phyloP scores from a whole-genome alignment of 2,329 filamentous ascomycete species.

The Harringtonia lauricola region DNA sequence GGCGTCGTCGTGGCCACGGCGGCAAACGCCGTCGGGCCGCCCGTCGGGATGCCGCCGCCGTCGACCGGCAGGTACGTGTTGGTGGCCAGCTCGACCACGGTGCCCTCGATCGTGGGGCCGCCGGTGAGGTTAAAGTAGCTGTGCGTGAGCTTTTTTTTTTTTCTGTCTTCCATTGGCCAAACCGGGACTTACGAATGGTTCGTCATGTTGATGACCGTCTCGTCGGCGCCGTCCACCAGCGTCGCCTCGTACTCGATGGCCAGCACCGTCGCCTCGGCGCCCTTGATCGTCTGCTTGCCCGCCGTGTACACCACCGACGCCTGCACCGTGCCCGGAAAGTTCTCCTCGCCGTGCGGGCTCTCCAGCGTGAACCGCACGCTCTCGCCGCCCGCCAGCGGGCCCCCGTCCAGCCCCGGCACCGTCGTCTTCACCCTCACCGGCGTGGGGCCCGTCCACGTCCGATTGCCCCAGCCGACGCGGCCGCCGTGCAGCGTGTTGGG shows the following conservation, averaged over 20 bases:
- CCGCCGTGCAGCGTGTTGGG: conserved; percentile 69
- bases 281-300: conserved; percentile 49
- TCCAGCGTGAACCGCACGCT: conserved; percentile 53
- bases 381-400: conserved; percentile 48
- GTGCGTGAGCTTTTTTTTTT: too few species aligned
- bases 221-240: conserved; percentile 67
- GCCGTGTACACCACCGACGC: conserved; percentile 68
- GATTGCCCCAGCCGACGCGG: conserved; percentile 68
- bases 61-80: conserved; percentile 64
- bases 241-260: conserved; percentile 85
- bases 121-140: conserved; percentile 57
- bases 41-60: conserved; percentile 58
- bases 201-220: conserved; percentile 86
- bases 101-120: conserved; percentile 40
- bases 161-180: too few species aligned
- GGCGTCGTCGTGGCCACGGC: conserved; percentile 52
- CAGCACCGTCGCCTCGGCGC: conserved; percentile 55
- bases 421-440: conserved; percentile 36
- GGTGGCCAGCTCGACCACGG: conserved; percentile 55
- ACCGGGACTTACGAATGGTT: conserved; percentile 87
- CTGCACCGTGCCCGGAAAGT: conserved; percentile 79
- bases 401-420: conserved; percentile 37
- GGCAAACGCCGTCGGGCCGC: conserved; percentile 52
- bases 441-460: conserved; percentile 61
- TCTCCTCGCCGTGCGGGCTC: conserved; percentile 76